Percentiles rank a stretch among this genome's conserved stretches.
Conservation (phyloP, 495 filamentous ascomycete species). For the Xylaria castorea region DNA sequence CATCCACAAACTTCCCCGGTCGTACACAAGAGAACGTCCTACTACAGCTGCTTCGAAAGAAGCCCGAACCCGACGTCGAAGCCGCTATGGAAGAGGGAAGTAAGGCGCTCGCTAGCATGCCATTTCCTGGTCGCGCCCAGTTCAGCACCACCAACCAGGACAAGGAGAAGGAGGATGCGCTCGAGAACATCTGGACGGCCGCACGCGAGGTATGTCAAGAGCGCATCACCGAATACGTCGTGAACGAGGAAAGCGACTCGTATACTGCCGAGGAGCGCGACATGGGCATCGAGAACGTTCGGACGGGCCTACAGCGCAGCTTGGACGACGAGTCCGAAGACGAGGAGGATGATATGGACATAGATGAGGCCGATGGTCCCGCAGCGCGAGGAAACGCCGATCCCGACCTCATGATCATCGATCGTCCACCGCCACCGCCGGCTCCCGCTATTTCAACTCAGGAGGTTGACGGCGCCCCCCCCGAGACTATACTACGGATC, state of each 20-base stretch:
- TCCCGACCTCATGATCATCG: constrained; percentile 43
- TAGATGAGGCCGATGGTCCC: constrained; percentile 51
- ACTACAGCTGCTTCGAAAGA: constrained; percentile 74
- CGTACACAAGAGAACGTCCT: constrained; percentile 70
- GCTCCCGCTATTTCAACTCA: constrained; percentile 39
- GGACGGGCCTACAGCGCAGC: constrained; percentile 67
- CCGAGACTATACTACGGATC: constrained; percentile 62
- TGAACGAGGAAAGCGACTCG: constrained; percentile 56
- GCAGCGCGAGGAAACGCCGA: not conserved
- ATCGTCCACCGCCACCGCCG: constrained; percentile 48
- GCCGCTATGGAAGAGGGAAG: constrained; percentile 72
- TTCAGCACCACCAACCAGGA: not conserved
- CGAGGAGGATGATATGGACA: constrained; percentile 63
- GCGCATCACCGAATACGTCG: constrained; percentile 48
- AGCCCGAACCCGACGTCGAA: constrained; percentile 77
- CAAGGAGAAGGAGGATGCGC: constrained; percentile 44
- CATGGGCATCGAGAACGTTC: constrained; percentile 70
- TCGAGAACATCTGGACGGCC: constrained; percentile 52
- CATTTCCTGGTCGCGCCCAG: not conserved
- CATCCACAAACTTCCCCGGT: constrained; percentile 76
- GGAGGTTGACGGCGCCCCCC: constrained; percentile 41
- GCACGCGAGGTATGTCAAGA: constrained; percentile 46
- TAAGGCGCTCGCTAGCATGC: constrained; percentile 37
- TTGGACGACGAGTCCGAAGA: constrained; percentile 64
- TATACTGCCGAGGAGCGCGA: constrained; percentile 75